Evolutionary conservation across 106 monocot species (phyloP), one percentile per base, ranked within the genome.

Genomic region (Gastrodia elata): DNA sequence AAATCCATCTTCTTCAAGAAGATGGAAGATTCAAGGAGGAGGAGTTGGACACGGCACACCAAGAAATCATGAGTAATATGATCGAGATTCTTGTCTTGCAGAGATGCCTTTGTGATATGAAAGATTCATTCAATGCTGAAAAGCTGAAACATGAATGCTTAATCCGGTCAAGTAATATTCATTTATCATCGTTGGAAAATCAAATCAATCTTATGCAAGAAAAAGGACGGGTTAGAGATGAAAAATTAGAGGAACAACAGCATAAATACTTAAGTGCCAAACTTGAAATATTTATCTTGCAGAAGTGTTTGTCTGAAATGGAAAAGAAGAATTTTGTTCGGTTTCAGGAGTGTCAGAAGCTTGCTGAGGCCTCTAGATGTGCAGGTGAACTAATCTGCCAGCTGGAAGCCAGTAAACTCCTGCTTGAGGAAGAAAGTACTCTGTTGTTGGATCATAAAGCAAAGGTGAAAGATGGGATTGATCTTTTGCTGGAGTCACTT

Each of bases 231-330:
- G 1, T 64, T 8, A 70, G 74, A 71, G 83, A 75, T 64, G 59
- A 74, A 10, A 73, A 75, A 27, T 58, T 91, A 35, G 81, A 85
- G 74, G 61, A 71, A 40, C 87, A 87, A 68, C 83, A 87, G 11
- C 38, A 81, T 11, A 77, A 79, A 24, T 38, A 71, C 46, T 57
- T 85, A 33, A 81, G 72, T 46, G 52, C 78, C 52, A 64, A 74
- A 14, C 76, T 73, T 71, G 87, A 91, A 72, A 81, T 58, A 37
- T 87, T 83, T 40, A 71, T 85, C 46, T 81, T 87, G 58, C 80
- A 71, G 39, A 76, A 68, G 39, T 83, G 76, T 72, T 71, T 87
- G 48, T 48, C 56, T 74, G 91, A 91, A 48, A 81, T 83, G 74
- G 77, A 80, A 42, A 83, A 87, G 46, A 78, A 65, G 7, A 87